phyloP scores from a whole-genome alignment of 805 yeast species.

The Cyberlindnera saturnus region DNA sequence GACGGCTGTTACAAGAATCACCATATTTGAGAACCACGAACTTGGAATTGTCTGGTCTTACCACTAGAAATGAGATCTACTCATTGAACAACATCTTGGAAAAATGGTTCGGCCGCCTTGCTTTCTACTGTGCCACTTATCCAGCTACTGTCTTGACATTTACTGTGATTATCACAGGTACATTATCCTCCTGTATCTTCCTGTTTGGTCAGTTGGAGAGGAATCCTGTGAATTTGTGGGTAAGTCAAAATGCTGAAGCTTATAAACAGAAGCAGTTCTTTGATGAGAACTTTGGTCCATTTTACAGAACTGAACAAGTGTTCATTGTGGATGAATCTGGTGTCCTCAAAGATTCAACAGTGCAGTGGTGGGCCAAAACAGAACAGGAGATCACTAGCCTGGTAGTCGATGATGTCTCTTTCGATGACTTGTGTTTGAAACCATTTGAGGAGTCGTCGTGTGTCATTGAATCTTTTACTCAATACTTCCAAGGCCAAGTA shows the following conservation, averaged over 20 bases:
- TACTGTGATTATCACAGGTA: constrained; percentile 33
- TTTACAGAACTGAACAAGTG: constrained; percentile 82
- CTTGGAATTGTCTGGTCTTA: constrained; percentile 13
- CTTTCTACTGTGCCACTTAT: constrained; percentile 51
- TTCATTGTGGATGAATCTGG: constrained; percentile 68
- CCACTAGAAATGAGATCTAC: constrained; percentile 32
- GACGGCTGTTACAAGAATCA: constrained; percentile 37
- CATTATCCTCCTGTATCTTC: constrained; percentile 47
- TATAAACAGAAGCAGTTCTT: constrained; percentile 59
- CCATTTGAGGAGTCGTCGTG: constrained; percentile 74
- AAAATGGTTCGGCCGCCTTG: constrained; percentile 41
- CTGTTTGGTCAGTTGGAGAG: constrained; percentile 57
- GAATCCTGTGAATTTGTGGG: constrained; percentile 86
- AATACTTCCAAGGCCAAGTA: constrained; percentile 70
- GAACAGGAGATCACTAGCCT: constrained; percentile 47
- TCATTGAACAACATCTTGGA: constrained; percentile 44
- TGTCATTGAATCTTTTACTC: constrained; percentile 82
- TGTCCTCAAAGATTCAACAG: constrained; percentile 60
- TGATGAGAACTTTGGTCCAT: constrained; percentile 84
- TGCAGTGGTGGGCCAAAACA: constrained; percentile 86
- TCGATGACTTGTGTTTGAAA: constrained; percentile 73
- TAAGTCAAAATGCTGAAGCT: constrained; percentile 68
- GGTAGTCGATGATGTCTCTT: constrained; percentile 29
- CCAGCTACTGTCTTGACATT: constrained; percentile 50
- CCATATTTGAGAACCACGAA: constrained; percentile 28